Evolutionary conservation across 2,329 filamentous ascomycete species (phyloP), one percentile per base, ranked within the genome.

Genomic region (Rhynchosporium graminicola): DNA sequence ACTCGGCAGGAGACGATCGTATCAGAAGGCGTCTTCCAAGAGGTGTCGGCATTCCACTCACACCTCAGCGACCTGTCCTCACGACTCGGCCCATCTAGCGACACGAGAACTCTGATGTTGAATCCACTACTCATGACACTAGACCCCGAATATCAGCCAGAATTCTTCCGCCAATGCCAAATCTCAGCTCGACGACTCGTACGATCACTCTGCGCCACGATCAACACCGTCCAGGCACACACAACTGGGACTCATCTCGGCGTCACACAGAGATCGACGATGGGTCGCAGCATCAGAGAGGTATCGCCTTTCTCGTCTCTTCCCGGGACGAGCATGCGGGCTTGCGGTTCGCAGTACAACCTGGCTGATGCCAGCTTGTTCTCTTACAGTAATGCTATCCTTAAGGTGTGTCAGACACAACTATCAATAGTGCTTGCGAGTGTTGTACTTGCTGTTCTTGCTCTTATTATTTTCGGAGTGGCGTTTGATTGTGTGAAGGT

Each of bases 121-220:
- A 48, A 57, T 26, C 42, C 31, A 33, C 28, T 56, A 42, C 42
- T 54, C 52, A 54, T 48, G 31, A 64, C 60, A 4, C 50, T 58
- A 33, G 57, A 60, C 51, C 57, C 56, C 51, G 50, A 57, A 5
- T 9, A 54, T n/a, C 46, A 38, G 9, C n/a, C 52, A 20, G 52
- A 62, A 28, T 52, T 50, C 36, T 45, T 58, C 28, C 45, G 60
- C 55, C 57, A 60, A 63, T 63, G 57, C 31, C 60, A 65, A 55
- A 45, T 60, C 12, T 31, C 55, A 7, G 59, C 55, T 15, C 45
- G 61, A 12, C 42, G 61, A 45, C 28, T 62, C 3, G 47, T 56
- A 7, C 59, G 59, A 13, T 63, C 62, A 31, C 52, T 62, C 8
- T 60, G 59, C 59, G 62, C 57, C 13, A 58, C 60, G 47, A 60